Percentiles rank a stretch among this genome's conserved stretches.
Conservation (phyloP, 2,329 filamentous ascomycete species). For the Fusarium hostae region DNA sequence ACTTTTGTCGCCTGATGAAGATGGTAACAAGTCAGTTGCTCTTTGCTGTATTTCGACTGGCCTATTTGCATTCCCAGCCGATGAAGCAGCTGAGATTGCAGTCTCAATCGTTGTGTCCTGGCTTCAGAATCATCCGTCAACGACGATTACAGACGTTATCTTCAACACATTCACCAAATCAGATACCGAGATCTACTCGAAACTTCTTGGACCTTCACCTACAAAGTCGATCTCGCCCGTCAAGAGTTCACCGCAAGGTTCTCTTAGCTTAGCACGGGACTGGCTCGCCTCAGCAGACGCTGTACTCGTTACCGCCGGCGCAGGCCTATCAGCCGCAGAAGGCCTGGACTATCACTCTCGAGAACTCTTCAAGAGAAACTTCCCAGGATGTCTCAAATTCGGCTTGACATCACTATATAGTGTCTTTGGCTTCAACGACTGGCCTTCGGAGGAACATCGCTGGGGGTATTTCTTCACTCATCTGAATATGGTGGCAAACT, state of each 20-base stretch:
- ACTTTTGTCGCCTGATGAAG: accelerated
- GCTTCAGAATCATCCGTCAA: conserved; percentile 14
- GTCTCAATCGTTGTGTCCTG: conserved; percentile 8
- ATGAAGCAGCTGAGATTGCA: conserved; percentile 32
- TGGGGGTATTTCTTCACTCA: conserved; percentile 43
- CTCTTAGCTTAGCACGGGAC: background rate
- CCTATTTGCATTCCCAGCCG: conserved; percentile 34
- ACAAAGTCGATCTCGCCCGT: accelerated
- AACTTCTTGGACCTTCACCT: background rate
- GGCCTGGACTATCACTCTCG: conserved; percentile 39
- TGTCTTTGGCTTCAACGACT: conserved; percentile 28
- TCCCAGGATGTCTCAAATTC: conserved; percentile 23
- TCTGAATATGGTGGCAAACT: conserved; percentile 35
- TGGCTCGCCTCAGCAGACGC: conserved; percentile 39
- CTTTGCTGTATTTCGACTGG: conserved; percentile 41
- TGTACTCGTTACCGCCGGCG: conserved; percentile 35
- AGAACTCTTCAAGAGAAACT: conserved; percentile 24
- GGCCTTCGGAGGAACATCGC: conserved; percentile 38
- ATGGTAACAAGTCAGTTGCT: conserved; percentile 24
- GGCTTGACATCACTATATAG: conserved; percentile 35
- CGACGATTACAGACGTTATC: conserved; percentile 32
- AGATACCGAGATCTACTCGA: conserved; percentile 24
- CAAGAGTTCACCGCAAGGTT: accelerated
- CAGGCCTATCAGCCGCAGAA: conserved; percentile 37
- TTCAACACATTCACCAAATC: conserved; percentile 38